These are phyloP conservation scores for Apophysomyces variabilis DNA, from an alignment of 371 early-diverging fungal genomes.

Conservation along the genomic window DNA sequence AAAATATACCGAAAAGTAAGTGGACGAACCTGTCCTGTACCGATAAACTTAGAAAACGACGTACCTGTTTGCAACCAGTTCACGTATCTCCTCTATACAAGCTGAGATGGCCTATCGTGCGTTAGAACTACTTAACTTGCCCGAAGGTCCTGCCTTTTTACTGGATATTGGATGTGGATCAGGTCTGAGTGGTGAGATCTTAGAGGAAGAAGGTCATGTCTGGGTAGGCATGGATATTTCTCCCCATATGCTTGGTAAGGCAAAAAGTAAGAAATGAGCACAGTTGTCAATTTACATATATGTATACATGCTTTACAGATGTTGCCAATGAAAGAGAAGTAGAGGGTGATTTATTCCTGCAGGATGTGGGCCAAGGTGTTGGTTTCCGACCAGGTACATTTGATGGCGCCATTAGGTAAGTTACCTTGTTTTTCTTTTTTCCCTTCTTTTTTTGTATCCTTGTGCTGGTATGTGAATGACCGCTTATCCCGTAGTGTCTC, in stretches of 20 bases:
- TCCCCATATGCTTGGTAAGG: constrained; percentile 85
- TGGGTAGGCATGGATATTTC: constrained; percentile 99
- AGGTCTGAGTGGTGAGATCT: constrained; percentile 89
- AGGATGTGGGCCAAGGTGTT: constrained; percentile 97
- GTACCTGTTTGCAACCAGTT: constrained; percentile 48
- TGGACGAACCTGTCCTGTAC: background rate
- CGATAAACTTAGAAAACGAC: no score
- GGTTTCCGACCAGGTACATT: constrained; percentile 96
- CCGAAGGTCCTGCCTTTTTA: constrained; percentile 72
- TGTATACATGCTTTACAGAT: constrained; percentile 32
- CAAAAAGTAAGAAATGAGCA: constrained; percentile 2
- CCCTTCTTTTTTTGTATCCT: constrained; percentile 4
- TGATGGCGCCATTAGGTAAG: constrained; percentile 93
- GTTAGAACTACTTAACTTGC: constrained; percentile 87
- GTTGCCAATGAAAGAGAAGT: constrained; percentile 84
- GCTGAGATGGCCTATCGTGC: constrained; percentile 93
- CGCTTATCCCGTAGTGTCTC: constrained; percentile 72
- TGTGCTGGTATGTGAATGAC: no score
- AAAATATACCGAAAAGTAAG: constrained; percentile 94
- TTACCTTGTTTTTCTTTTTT: background rate
- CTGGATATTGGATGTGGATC: constrained; percentile 59
- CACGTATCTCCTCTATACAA: constrained; percentile 92
- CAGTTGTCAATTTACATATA: background rate
- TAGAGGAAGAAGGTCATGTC: constrained; percentile 91
- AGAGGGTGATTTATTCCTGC: constrained; percentile 91